phyloP scores from a whole-genome alignment of 2,329 filamentous ascomycete species.

The Lizonia empirigonia region DNA sequence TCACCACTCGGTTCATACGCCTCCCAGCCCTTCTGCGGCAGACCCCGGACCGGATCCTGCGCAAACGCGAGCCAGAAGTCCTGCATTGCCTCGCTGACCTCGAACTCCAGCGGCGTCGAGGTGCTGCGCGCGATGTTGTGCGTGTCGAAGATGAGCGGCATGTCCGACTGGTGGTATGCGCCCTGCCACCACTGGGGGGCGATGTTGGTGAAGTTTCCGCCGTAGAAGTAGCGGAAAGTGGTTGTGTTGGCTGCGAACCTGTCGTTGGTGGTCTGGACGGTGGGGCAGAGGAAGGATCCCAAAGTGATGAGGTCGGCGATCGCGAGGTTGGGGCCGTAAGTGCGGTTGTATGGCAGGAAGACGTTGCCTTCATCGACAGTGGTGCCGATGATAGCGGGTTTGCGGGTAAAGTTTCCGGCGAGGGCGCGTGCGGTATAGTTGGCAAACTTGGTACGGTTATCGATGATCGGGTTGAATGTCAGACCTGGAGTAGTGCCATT shows the following conservation, averaged over 20 bases:
- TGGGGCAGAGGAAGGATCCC: conserved; percentile 38
- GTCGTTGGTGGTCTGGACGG: conserved; percentile 33
- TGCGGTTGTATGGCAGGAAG: conserved; percentile 41
- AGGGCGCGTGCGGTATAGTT: conserved; percentile 43
- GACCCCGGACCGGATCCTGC: conserved; percentile 35
- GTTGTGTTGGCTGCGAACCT: conserved; percentile 31
- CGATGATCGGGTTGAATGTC: conserved; percentile 36
- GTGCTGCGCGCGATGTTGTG: conserved; percentile 33
- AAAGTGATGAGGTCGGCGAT: conserved; percentile 30
- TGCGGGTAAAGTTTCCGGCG: conserved; percentile 34
- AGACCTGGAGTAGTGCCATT: conserved; percentile 33
- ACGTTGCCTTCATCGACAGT: conserved; percentile 43
- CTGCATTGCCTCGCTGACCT: conserved; percentile 46
- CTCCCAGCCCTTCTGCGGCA: conserved; percentile 43
- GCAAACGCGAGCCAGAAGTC: conserved; percentile 48
- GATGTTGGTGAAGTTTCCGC: conserved; percentile 46
- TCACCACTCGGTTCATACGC: conserved; percentile 35
- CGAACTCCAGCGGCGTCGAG: conserved; percentile 37
- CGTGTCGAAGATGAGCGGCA: conserved; percentile 47
- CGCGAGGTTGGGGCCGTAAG: conserved; percentile 33
- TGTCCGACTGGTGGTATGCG: conserved; percentile 45
- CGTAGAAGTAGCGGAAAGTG: conserved; percentile 49
- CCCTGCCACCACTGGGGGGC: conserved; percentile 43
- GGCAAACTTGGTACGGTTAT: conserved; percentile 41
- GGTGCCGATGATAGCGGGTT: conserved; percentile 48